These are phyloP conservation scores for Ophiostoma sp. DNA, from an alignment of 2,329 filamentous ascomycete genomes.

Conservation along the genomic window DNA sequence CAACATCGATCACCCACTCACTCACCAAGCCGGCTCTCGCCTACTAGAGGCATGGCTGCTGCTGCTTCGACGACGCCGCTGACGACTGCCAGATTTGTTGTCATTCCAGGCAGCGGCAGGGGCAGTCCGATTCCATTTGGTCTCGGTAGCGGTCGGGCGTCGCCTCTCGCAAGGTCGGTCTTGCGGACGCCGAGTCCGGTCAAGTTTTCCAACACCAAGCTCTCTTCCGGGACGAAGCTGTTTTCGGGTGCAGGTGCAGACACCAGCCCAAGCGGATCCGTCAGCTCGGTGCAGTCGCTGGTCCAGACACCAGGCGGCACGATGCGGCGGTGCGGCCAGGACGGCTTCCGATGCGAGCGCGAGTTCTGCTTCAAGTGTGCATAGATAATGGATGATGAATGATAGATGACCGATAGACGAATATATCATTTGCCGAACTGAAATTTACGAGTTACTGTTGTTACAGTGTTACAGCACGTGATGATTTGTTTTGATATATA, in stretches of 20 bases:
- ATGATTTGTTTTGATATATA: neutral
- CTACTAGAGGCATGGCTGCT: neutral
- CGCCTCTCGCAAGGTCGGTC: constrained; percentile 7
- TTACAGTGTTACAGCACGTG: neutral
- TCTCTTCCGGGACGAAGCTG: neutral
- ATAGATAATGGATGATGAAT: neutral
- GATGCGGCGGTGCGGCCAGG: constrained; percentile 48
- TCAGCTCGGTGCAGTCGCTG: constrained; percentile 21
- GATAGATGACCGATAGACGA: neutral
- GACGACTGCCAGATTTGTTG: neutral
- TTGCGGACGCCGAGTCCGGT: constrained; percentile 32
- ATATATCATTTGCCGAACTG: neutral
- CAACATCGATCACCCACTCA: neutral
- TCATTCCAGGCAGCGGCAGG: neutral
- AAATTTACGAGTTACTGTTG: no score
- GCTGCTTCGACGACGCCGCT: neutral
- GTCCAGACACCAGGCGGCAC: constrained; percentile 48
- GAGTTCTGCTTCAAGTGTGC: constrained; percentile 56
- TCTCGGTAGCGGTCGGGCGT: constrained; percentile 7
- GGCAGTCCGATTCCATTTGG: neutral
- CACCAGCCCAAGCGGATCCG: constrained; percentile 28
- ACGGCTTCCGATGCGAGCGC: constrained; percentile 51
- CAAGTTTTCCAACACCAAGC: constrained; percentile 24
- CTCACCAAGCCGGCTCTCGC: neutral
- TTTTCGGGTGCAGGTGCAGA: neutral